Evolutionary conservation across 345 rosid genomes (phyloP).

Genomic region (Citrus medica): DNA sequence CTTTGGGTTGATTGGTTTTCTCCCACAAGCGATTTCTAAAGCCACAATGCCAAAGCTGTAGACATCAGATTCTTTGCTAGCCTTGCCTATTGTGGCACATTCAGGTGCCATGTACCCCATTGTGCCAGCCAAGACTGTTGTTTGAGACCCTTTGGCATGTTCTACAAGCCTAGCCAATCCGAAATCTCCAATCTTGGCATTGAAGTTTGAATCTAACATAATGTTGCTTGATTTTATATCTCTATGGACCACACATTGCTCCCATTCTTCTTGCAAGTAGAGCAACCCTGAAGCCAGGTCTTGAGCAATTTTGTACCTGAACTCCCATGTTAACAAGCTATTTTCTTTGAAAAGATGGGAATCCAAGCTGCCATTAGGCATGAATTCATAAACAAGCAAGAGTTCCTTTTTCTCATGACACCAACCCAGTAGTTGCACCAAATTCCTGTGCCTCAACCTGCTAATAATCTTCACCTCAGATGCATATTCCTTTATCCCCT

Average conservation of each 20-base stretch:
- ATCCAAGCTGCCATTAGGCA: constrained; percentile 18
- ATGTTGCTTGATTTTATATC: constrained; percentile 24
- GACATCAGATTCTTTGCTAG: constrained; percentile 33
- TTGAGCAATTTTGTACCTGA: constrained; percentile 8
- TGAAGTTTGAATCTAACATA: constrained; percentile 18
- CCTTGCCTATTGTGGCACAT: constrained; percentile 6
- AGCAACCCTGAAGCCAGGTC: constrained; percentile 18
- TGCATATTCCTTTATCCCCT: constrained; percentile 21
- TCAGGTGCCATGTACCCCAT: constrained; percentile 21
- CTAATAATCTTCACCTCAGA: constrained; percentile 33
- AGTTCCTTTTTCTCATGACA: constrained; percentile 24
- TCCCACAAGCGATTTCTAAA: constrained; percentile 27
- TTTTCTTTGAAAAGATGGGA: constrained; percentile 13
- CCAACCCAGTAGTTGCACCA: constrained; percentile 32
- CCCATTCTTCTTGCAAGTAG: constrained; percentile 19
- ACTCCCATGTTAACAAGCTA: constrained; percentile 13
- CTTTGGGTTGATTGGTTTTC: constrained; percentile 3
- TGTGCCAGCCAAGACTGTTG: constrained; percentile 20
- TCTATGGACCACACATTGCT: constrained; percentile 17
- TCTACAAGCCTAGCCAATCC: constrained; percentile 17
- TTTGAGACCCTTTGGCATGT: constrained; percentile 6
- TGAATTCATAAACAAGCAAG: constrained; percentile 14
- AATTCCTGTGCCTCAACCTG: constrained; percentile 23
- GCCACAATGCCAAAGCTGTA: constrained; percentile 37
- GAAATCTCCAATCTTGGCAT: constrained; percentile 20